Evolutionary conservation across 257 asterid species (phyloP).

Genomic region (Handroanthus guayacan): DNA sequence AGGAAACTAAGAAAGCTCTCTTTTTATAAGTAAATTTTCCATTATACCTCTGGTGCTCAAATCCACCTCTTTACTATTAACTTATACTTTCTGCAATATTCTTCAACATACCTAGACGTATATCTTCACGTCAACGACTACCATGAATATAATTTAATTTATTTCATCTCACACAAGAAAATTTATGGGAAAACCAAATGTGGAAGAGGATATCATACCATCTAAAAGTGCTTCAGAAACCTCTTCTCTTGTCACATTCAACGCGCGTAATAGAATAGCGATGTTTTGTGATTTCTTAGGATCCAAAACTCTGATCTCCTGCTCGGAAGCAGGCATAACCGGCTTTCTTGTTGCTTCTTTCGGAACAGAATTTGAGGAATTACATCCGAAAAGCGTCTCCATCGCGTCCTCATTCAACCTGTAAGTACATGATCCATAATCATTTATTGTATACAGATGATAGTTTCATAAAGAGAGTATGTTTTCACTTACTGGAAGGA

Average conservation of each 20-base stretch:
- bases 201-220: constrained; percentile 55
- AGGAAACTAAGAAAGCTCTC: no score
- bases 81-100: background rate
- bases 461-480: background rate
- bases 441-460: constrained; percentile 11
- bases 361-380: constrained; percentile 60
- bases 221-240: constrained; percentile 90
- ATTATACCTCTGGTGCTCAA: background rate
- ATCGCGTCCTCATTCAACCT: constrained; percentile 94
- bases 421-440: constrained; percentile 21
- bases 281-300: constrained; percentile 98
- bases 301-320: constrained; percentile 85
- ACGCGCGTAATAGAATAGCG: constrained; percentile 86
- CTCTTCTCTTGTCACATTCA: constrained; percentile 91
- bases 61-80: background rate
- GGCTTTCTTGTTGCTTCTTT: constrained; percentile 67
- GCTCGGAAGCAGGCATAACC: constrained; percentile 55
- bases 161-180: background rate
- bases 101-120: no score
- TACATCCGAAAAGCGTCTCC: constrained; percentile 93
- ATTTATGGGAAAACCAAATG: constrained; percentile 15
- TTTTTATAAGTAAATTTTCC: background rate
- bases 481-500: constrained; percentile 84
- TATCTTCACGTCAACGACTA: background rate
- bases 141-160: background rate